phyloP scores from a whole-genome alignment of 441 rosid species.

The Adansonia gregorii region DNA sequence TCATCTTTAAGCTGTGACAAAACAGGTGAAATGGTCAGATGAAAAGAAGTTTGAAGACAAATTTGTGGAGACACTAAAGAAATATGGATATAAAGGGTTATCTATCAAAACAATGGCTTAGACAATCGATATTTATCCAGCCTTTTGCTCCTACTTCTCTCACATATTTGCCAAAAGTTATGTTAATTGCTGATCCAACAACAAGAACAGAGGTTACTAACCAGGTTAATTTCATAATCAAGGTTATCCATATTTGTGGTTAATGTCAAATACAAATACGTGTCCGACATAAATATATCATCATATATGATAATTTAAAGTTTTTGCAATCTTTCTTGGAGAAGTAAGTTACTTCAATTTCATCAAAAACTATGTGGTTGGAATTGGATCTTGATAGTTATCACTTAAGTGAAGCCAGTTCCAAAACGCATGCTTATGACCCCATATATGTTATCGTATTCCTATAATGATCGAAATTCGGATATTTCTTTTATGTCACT shows the following conservation, averaged over 20 bases:
- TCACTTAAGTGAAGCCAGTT: slow-evolving; percentile 47
- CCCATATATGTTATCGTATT: slow-evolving; percentile 19
- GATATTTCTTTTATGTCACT: too few relatives aligned
- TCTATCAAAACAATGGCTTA: slow-evolving; percentile 29
- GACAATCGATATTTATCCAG: slow-evolving; percentile 53
- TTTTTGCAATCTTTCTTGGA: slow-evolving; percentile 73
- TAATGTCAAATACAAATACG: neutral
- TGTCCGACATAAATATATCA: neutral
- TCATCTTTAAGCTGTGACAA: neutral
- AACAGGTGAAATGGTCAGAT: slow-evolving; percentile 82
- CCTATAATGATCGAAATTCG: too few relatives aligned
- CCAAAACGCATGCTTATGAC: slow-evolving; percentile 74
- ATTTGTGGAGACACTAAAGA: slow-evolving; percentile 65
- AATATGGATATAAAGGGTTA: slow-evolving; percentile 83
- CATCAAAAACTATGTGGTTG: slow-evolving; percentile 75
- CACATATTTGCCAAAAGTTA: slow-evolving; percentile 66
- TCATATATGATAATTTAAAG: too few relatives aligned
- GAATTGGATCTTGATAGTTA: slow-evolving; percentile 78
- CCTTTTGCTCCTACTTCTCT: slow-evolving; percentile 91
- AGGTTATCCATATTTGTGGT: neutral
- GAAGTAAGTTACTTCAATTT: slow-evolving; percentile 65
- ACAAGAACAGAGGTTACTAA: slow-evolving; percentile 81
- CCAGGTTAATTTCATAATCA: slow-evolving; percentile 52
- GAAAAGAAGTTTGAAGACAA: slow-evolving; percentile 74
- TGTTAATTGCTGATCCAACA: slow-evolving; percentile 71